Evolutionary conservation across 2,329 filamentous ascomycete species (phyloP).

Genomic region (Trichophyton mentagrophytes): DNA sequence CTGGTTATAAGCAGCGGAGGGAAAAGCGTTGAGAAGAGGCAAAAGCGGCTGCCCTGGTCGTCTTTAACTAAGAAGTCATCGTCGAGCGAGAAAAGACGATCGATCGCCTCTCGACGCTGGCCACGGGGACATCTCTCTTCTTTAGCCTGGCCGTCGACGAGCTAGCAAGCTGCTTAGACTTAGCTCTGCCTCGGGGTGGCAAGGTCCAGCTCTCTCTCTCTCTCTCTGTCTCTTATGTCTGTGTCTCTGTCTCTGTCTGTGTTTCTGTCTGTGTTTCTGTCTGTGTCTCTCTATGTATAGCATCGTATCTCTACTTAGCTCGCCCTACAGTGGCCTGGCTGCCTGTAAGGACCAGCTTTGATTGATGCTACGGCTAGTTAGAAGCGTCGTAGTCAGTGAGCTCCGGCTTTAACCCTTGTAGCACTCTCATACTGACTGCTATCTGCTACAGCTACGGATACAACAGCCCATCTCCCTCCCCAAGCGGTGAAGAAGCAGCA

Average conservation of each 20-base stretch:
- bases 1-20: too few species aligned
- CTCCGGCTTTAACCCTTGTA: background rate
- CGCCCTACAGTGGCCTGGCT: too few species aligned
- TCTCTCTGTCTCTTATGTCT: background rate
- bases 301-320: background rate
- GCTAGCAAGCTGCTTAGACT: too few species aligned
- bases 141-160: background rate
- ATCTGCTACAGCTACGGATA: too few species aligned
- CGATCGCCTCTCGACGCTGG: slow-evolving; percentile 4
- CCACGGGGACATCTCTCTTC: slow-evolving; percentile 5
- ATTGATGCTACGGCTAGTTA: too few species aligned
- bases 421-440: too few species aligned
- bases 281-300: too few species aligned
- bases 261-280: too few species aligned
- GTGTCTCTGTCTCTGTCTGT: too few species aligned
- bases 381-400: background rate
- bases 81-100: background rate
- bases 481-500: background rate
- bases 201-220: background rate
- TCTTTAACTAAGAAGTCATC: background rate
- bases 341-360: too few species aligned
- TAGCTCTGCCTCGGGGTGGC: background rate
- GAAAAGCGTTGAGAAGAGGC: too few species aligned
- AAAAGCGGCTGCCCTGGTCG: background rate
- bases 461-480: too few species aligned